A percentile compares a stretch with the other conserved stretches of the same genome.
These are phyloP conservation scores for Pleurotus pulmonarius DNA, from an alignment of 768 basidiomycete genomes.

Conservation along the genomic window DNA sequence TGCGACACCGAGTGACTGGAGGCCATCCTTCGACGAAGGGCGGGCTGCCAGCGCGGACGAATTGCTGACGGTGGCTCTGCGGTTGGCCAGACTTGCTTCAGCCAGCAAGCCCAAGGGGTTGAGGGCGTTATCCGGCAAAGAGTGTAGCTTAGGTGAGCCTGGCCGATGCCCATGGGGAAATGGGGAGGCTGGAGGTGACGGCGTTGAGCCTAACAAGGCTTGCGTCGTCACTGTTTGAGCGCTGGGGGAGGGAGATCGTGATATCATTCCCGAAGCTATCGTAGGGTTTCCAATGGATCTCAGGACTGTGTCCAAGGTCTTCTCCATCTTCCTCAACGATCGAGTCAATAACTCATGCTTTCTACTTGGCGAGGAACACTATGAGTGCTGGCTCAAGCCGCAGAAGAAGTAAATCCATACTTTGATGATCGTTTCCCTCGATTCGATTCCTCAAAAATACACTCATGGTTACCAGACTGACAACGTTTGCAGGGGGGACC, in stretches of 20 bases:
- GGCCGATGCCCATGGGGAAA: conserved; percentile 30
- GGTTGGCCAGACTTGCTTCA: conserved; percentile 80
- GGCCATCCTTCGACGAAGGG: conserved; percentile 26
- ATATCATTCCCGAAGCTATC: conserved; percentile 76
- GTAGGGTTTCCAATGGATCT: conserved; percentile 84
- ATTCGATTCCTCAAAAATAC: conserved; percentile 96
- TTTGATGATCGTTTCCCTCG: conserved; percentile 87
- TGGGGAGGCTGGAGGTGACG: conserved; percentile 38
- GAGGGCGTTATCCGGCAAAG: conserved; percentile 85
- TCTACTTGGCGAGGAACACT: conserved; percentile 35
- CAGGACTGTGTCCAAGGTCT: conserved; percentile 88
- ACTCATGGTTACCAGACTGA: conserved; percentile 74
- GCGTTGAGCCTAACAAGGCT: conserved; percentile 49
- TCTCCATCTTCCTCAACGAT: conserved; percentile 87
- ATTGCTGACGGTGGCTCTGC: conserved; percentile 50
- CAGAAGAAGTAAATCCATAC: conserved; percentile 34
- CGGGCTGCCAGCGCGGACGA: conserved; percentile 37
- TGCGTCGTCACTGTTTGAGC: conserved; percentile 52
- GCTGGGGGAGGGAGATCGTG: conserved; percentile 72
- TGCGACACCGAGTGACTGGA: conserved; percentile 63
- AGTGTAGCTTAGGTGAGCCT: conserved; percentile 83
- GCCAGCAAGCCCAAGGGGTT: conserved; percentile 93
- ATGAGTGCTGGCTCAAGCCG: conserved; percentile 19
- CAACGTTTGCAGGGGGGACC: conserved; percentile 93
- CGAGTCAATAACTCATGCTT: conserved; percentile 81